phyloP scores from a whole-genome alignment of 169 alveolate genomes.

The Plasmodium reichenowi region DNA sequence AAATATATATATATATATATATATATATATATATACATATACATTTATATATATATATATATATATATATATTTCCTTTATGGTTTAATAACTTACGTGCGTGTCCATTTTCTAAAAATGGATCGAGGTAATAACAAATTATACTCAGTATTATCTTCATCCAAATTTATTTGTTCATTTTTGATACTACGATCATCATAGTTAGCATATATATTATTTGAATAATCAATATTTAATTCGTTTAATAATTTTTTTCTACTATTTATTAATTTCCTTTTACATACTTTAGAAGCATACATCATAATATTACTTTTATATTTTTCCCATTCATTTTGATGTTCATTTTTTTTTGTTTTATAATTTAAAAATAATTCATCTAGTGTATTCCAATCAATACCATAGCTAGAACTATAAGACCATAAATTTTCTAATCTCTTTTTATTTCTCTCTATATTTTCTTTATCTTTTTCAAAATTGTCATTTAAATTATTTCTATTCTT shows the following conservation, averaged over 20 bases:
- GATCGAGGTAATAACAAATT: slow-evolving; percentile 64
- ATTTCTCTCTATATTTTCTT: slow-evolving; percentile 18
- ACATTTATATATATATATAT: not conserved
- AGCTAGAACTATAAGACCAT: slow-evolving; percentile 82
- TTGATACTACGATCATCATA: slow-evolving; percentile 14
- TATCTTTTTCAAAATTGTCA: slow-evolving; percentile 34
- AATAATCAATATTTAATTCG: slow-evolving; percentile 31
- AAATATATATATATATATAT: slow-evolving; percentile 2
- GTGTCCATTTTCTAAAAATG: slow-evolving; percentile 53
- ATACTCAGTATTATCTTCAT: slow-evolving; percentile 53
- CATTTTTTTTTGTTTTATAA: slow-evolving; percentile 39
- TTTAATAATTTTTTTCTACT: slow-evolving; percentile 43
- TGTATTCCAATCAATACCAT: slow-evolving; percentile 85
- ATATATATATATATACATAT: not conserved
- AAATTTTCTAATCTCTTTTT: slow-evolving; percentile 76
- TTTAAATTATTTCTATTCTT: not conserved
- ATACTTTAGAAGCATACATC: slow-evolving; percentile 54
- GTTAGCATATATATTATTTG: slow-evolving; percentile 45
- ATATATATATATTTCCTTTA: not conserved
- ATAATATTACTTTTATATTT: slow-evolving; percentile 43
- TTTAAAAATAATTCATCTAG: slow-evolving; percentile 80
- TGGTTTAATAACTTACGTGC: slow-evolving; percentile 23
- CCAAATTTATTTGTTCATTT: slow-evolving; percentile 7
- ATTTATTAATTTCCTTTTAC: slow-evolving; percentile 53
- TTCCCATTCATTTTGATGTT: slow-evolving; percentile 66